These are phyloP conservation scores for Pleochaeta shiraiana DNA, from an alignment of 2,329 filamentous ascomycete genomes.

Conservation along the genomic window DNA sequence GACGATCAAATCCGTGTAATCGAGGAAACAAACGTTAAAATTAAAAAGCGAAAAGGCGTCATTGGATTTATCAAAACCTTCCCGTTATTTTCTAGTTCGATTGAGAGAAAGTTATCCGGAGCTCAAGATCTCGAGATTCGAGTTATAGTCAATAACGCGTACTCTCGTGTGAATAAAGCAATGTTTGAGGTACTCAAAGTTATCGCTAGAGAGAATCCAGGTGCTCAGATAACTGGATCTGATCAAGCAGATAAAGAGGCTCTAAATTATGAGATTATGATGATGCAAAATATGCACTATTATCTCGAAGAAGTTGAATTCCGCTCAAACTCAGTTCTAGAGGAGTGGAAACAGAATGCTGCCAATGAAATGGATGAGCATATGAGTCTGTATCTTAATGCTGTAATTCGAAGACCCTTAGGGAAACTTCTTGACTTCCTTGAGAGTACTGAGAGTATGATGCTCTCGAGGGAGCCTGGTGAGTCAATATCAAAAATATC, in stretches of 20 bases:
- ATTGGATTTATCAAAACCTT: slow-evolving; percentile 92
- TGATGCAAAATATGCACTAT: slow-evolving; percentile 99
- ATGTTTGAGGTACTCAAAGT: slow-evolving; percentile 98
- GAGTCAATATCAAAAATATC: slow-evolving; percentile 44
- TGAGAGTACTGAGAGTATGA: slow-evolving; percentile 60
- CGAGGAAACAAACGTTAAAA: slow-evolving; percentile 96
- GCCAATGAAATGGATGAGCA: slow-evolving; percentile 65
- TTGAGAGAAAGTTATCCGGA: slow-evolving; percentile 61
- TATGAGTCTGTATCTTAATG: slow-evolving; percentile 65
- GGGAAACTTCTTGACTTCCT: slow-evolving; percentile 83
- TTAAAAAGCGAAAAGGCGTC: slow-evolving; percentile 94
- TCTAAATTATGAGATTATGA: slow-evolving; percentile 86
- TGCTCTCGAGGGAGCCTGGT: slow-evolving; percentile 34
- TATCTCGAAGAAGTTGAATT: slow-evolving; percentile 81
- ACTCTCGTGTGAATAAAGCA: slow-evolving; percentile 69
- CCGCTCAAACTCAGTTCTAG: slow-evolving; percentile 49
- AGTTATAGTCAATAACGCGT: slow-evolving; percentile 64
- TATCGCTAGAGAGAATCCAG: slow-evolving; percentile 54
- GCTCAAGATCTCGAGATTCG: slow-evolving; percentile 44
- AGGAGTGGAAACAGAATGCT: slow-evolving; percentile 65
- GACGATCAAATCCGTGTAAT: slow-evolving; percentile 91
- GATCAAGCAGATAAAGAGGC: slow-evolving; percentile 86
- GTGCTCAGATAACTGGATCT: slow-evolving; percentile 23
- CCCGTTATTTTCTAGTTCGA: slow-evolving; percentile 58
- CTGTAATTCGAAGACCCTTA: slow-evolving; percentile 71